These are phyloP conservation scores for Combretum micranthum DNA, from an alignment of 345 rosid genomes.

Conservation along the genomic window DNA sequence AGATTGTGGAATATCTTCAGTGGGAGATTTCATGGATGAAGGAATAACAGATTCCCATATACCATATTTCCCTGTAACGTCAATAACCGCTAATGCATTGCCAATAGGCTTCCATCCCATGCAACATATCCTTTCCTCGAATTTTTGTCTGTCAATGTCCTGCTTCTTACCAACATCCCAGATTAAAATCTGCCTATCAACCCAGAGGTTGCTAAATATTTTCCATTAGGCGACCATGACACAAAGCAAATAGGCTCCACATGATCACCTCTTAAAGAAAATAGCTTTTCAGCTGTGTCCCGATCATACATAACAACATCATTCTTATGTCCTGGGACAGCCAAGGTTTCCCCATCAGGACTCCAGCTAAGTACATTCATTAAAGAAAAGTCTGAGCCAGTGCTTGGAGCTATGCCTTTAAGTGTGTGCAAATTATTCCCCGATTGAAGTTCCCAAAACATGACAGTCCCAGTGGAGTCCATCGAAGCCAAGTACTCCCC, in stretches of 20 bases:
- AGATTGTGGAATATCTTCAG: slow-evolving; percentile 60
- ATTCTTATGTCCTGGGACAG: slow-evolving; percentile 80
- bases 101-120: slow-evolving; percentile 92
- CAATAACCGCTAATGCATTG: slow-evolving; percentile 84
- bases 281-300: slow-evolving; percentile 85
- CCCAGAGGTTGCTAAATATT: slow-evolving; percentile 85
- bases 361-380: slow-evolving; percentile 80
- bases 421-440: slow-evolving; percentile 57
- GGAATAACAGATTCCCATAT: slow-evolving; percentile 90
- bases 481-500: slow-evolving; percentile 77
- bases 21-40: slow-evolving; percentile 83
- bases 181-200: slow-evolving; percentile 71
- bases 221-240: slow-evolving; percentile 94
- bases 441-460: slow-evolving; percentile 82
- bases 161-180: slow-evolving; percentile 85
- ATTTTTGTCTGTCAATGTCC: slow-evolving; percentile 82
- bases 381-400: slow-evolving; percentile 48
- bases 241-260: slow-evolving; percentile 57
- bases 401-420: slow-evolving; percentile 57
- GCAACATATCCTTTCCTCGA: slow-evolving; percentile 64
- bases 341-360: slow-evolving; percentile 84
- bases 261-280: slow-evolving; percentile 79
- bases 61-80: slow-evolving; percentile 72
- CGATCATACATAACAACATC: slow-evolving; percentile 91
- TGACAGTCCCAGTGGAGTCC: slow-evolving; percentile 77